A percentile compares a stretch with the other conserved stretches of the same genome.
Conservation (phyloP, 179 eudicot species). For the Beta macrorhiza region DNA sequence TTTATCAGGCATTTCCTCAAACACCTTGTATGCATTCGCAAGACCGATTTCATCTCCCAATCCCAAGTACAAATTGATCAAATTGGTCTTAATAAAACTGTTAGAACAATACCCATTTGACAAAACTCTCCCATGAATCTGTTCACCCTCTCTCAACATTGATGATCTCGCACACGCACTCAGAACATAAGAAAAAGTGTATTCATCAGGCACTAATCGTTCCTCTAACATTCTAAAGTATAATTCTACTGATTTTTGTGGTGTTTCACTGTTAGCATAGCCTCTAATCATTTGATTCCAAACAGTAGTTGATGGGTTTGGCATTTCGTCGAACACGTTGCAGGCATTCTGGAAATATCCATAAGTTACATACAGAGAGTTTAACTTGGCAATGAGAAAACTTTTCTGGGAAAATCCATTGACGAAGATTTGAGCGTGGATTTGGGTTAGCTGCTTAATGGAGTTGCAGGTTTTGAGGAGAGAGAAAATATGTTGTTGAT, state of each 20-base stretch:
- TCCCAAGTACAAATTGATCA: conserved; percentile 51
- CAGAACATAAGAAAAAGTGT: conserved; percentile 45
- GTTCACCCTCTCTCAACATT: conserved; percentile 50
- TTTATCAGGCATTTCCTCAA: conserved; percentile 51
- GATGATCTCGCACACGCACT: conserved; percentile 43
- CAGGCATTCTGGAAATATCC: conserved; percentile 37
- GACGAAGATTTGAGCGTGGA: conserved; percentile 55
- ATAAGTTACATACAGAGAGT: conserved; percentile 37
- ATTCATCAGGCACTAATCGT: conserved; percentile 43
- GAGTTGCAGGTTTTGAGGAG: conserved; percentile 42
- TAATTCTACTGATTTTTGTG: conserved; percentile 33
- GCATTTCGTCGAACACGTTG: conserved; percentile 36
- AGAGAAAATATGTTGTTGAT: conserved; percentile 49
- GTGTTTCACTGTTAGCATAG: conserved; percentile 25
- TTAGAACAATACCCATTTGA: conserved; percentile 47
- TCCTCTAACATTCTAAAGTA: conserved; percentile 40
- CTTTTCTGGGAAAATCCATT: conserved; percentile 48
- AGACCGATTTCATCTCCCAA: conserved; percentile 19
- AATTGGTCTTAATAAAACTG: conserved; percentile 49
- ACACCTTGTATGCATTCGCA: conserved; percentile 37
- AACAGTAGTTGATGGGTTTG: conserved; percentile 42
- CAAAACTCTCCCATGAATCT: conserved; percentile 60
- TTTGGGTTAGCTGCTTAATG: conserved; percentile 38
- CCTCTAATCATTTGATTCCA: conserved; percentile 66
- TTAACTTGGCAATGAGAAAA: conserved; percentile 41